Percentiles rank a stretch among this genome's conserved stretches.
Conservation (phyloP, 345 rosid genomes). For the Psidium friedrichsthalianum region DNA sequence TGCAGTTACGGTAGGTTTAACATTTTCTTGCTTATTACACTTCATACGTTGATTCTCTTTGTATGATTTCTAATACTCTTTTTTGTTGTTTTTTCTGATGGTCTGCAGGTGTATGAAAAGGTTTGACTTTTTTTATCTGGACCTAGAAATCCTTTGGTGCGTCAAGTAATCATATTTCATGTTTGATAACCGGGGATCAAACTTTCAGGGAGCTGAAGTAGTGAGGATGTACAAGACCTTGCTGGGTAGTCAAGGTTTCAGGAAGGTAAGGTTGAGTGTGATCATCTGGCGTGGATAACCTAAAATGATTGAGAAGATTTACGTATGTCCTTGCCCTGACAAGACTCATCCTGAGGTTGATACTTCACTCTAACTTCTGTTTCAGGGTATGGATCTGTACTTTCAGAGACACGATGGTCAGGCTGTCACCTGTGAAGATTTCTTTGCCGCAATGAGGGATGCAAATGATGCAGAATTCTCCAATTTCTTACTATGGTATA, state of each 20-base stretch:
- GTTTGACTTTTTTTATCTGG: slow-evolving; percentile 26
- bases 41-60: slow-evolving; percentile 1
- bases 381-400: slow-evolving; percentile 96
- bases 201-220: slow-evolving; percentile 94
- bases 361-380: slow-evolving; percentile 7
- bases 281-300: background rate
- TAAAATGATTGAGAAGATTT: background rate
- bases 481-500: slow-evolving; percentile 84
- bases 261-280: slow-evolving; percentile 44
- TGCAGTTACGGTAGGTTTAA: slow-evolving; percentile 73
- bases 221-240: slow-evolving; percentile 99
- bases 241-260: slow-evolving; percentile 80
- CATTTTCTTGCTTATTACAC: background rate
- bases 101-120: slow-evolving; percentile 87
- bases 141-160: background rate
- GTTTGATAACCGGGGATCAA: background rate
- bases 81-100: slow-evolving; percentile 13
- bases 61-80: background rate
- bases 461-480: slow-evolving; percentile 91
- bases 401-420: slow-evolving; percentile 91
- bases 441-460: slow-evolving; percentile 94
- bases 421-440: slow-evolving; percentile 98
- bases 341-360: background rate
- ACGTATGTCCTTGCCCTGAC: background rate
- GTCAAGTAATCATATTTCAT: background rate